Conservation (phyloP, 805 yeast species). For the Metschnikowia kunwiensis region DNA sequence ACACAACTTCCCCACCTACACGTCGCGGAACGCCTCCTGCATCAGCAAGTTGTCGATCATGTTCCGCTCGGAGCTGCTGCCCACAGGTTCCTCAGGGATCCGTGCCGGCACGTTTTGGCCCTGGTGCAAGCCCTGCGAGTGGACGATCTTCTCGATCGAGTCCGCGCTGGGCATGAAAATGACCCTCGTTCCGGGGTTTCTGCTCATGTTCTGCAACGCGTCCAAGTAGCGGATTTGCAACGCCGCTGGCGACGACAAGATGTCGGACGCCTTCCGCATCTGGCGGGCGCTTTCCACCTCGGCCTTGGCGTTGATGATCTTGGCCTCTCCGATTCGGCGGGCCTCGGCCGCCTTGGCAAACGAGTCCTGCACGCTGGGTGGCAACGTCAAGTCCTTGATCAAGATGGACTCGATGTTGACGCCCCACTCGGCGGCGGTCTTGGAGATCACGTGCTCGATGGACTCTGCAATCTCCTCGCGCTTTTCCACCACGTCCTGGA, state of each 20-base stretch:
- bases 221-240: constrained; percentile 77
- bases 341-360: constrained; percentile 75
- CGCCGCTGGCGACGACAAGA: constrained; percentile 69
- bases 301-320: constrained; percentile 70
- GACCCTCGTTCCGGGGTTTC: constrained; percentile 58
- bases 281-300: constrained; percentile 74
- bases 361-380: constrained; percentile 53
- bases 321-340: constrained; percentile 70
- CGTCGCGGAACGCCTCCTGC: constrained; percentile 19
- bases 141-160: constrained; percentile 39
- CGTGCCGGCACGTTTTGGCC: constrained; percentile 6
- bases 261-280: constrained; percentile 77
- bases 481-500: constrained; percentile 72
- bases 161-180: constrained; percentile 65
- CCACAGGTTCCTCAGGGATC: constrained; percentile 9
- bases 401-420: constrained; percentile 63
- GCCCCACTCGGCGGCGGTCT: constrained; percentile 69
- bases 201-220: constrained; percentile 76
- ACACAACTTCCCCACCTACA: neutral
- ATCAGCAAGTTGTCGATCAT: constrained; percentile 17
- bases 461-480: constrained; percentile 65
- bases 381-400: constrained; percentile 62
- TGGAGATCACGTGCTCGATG: constrained; percentile 57
- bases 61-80: constrained; percentile 7
- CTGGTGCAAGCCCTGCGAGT: constrained; percentile 15